Percentiles rank a stretch among this genome's conserved stretches.
Evolutionary conservation across 257 asterid genomes (phyloP).

Genomic region (Cynanchum wilfordii): DNA sequence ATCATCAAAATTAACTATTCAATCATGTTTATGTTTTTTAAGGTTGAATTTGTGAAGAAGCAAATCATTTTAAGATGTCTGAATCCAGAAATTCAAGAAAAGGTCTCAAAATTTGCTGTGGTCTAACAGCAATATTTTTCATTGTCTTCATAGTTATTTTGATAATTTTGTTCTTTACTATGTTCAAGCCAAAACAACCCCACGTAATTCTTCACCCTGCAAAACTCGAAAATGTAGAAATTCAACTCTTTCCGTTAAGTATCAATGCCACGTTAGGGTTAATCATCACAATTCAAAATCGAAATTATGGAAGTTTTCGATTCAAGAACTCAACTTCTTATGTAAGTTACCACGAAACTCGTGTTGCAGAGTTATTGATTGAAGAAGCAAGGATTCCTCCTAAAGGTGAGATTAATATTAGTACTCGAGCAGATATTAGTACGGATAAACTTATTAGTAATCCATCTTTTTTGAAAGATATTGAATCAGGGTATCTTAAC

Average conservation of each 20-base stretch:
- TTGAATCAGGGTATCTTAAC: neutral
- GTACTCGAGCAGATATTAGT: neutral
- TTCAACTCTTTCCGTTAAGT: neutral
- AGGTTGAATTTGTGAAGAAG: neutral
- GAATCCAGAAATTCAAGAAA: neutral
- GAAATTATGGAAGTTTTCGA: neutral
- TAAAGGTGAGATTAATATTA: neutral
- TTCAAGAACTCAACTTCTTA: neutral
- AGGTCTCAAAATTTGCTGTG: neutral
- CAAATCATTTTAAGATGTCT: neutral
- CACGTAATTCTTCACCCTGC: neutral
- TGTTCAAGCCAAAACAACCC: neutral
- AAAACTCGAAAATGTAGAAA: neutral
- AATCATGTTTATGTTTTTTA: neutral
- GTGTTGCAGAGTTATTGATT: neutral
- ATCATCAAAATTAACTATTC: neutral
- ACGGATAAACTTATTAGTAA: neutral
- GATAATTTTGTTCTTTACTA: neutral
- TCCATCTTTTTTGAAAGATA: neutral
- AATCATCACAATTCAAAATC: neutral
- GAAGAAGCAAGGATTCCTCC: neutral
- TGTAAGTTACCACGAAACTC: neutral
- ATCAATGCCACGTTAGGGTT: neutral
- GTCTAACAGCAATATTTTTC: neutral
- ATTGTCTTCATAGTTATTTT: neutral